Evolutionary conservation across 1,284 basidiomycete genomes (phyloP).

Genomic region (Irpex lacteus): DNA sequence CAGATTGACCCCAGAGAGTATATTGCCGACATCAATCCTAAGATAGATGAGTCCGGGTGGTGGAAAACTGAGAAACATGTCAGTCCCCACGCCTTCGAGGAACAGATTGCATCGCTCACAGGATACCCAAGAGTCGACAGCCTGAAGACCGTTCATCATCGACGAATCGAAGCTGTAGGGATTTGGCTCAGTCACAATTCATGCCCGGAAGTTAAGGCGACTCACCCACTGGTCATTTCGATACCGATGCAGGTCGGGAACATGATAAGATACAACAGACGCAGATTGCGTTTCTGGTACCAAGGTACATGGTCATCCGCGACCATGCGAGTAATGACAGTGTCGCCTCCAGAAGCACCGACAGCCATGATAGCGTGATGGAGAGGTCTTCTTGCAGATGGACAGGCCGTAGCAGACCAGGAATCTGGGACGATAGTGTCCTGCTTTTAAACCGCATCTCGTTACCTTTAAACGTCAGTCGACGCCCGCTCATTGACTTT

Average conservation of each 20-base stretch:
- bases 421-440: too few relatives aligned
- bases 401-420: neutral
- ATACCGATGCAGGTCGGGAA: conserved; percentile 59
- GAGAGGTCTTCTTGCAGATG: neutral
- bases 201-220: conserved; percentile 1
- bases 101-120: conserved; percentile 31
- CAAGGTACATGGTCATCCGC: conserved; percentile 49
- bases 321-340: conserved; percentile 42
- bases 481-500: neutral
- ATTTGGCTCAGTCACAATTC: neutral
- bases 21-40: conserved; percentile 51
- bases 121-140: conserved; percentile 55
- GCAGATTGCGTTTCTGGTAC: conserved; percentile 53
- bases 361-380: conserved; percentile 17
- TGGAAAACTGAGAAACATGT: conserved; percentile 38
- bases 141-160: conserved; percentile 64
- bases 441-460: too few relatives aligned
- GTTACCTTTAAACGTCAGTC: neutral
- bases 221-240: conserved; percentile 59
- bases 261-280: conserved; percentile 47
- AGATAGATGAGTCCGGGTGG: conserved; percentile 44
- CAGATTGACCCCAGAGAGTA: conserved; percentile 54
- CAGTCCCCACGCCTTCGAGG: neutral
- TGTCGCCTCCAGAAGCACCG: conserved; percentile 26
- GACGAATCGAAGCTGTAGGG: conserved; percentile 48